Evolutionary conservation across 441 rosid genomes (phyloP).

Genomic region (Croton laevigatus): DNA sequence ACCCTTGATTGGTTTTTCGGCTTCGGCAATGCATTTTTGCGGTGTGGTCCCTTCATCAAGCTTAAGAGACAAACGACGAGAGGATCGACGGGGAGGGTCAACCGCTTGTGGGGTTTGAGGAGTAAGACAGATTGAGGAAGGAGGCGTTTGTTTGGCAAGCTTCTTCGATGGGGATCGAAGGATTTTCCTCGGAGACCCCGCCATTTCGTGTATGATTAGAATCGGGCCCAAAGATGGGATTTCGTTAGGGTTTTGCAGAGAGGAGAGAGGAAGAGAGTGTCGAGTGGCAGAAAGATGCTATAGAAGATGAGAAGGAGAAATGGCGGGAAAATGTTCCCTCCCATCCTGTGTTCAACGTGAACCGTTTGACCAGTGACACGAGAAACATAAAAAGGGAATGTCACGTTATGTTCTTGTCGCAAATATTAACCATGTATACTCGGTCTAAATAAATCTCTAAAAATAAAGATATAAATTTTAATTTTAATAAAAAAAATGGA

Average conservation of each 20-base stretch:
- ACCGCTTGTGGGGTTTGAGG: conserved; percentile 57
- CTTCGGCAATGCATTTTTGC: background rate
- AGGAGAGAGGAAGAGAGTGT: conserved; percentile 5
- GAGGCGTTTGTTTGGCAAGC: conserved; percentile 27
- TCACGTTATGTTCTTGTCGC: too few relatives aligned
- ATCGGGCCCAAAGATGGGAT: background rate
- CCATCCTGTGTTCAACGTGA: conserved; percentile 10
- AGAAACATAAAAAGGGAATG: too few relatives aligned
- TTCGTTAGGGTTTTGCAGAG: conserved; percentile 22
- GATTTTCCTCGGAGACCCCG: conserved; percentile 41
- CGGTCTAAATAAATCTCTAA: too few relatives aligned
- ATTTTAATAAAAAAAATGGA: too few relatives aligned
- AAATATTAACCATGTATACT: background rate
- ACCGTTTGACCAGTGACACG: background rate
- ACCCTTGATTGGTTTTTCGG: conserved; percentile 15
- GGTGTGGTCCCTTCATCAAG: conserved; percentile 27
- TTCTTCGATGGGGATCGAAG: conserved; percentile 35
- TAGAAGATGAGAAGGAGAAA: conserved; percentile 16
- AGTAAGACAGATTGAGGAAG: conserved; percentile 33
- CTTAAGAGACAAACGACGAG: conserved; percentile 41
- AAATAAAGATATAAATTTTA: too few relatives aligned
- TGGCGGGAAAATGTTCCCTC: conserved; percentile 72
- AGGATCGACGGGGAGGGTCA: conserved; percentile 63
- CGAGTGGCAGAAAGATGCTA: background rate
- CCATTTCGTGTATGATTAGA: conserved; percentile 35